Conservation (phyloP, 306 rosid species). For the Pyrus bretschneideri region DNA sequence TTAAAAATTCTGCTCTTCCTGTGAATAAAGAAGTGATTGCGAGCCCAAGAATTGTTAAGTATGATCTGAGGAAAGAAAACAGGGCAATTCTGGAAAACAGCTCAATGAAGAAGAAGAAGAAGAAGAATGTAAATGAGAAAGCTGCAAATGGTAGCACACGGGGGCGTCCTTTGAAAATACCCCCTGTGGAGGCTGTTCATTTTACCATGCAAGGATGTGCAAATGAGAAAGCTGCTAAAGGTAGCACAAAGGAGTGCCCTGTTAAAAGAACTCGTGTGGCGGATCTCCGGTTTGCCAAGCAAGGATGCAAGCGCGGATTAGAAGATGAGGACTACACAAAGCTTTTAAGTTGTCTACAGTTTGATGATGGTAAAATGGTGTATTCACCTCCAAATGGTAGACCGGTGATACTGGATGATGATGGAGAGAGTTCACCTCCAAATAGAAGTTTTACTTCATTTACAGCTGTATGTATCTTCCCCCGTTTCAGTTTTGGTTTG, state of each 20-base stretch:
- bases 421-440: constrained; percentile 16
- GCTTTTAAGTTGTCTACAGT: constrained; percentile 10
- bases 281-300: neutral
- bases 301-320: neutral
- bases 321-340: constrained; percentile 25
- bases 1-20: neutral
- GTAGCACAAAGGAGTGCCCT: neutral
- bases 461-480: constrained; percentile 31
- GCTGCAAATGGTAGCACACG: neutral
- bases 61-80: neutral
- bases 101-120: neutral
- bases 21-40: neutral
- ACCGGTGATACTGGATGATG: constrained; percentile 9
- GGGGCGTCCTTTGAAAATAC: neutral
- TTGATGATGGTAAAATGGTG: constrained; percentile 8
- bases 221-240: neutral
- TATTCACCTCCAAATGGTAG: constrained; percentile 5
- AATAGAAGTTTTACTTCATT: constrained; percentile 16
- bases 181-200: neutral
- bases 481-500: neutral
- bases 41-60: constrained; percentile 1
- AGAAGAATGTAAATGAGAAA: neutral
- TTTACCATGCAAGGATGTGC: neutral
- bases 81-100: neutral
- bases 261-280: neutral